phyloP scores from a whole-genome alignment of 1,139 yeast species.

The Groenewaldozyma auringiensis region DNA sequence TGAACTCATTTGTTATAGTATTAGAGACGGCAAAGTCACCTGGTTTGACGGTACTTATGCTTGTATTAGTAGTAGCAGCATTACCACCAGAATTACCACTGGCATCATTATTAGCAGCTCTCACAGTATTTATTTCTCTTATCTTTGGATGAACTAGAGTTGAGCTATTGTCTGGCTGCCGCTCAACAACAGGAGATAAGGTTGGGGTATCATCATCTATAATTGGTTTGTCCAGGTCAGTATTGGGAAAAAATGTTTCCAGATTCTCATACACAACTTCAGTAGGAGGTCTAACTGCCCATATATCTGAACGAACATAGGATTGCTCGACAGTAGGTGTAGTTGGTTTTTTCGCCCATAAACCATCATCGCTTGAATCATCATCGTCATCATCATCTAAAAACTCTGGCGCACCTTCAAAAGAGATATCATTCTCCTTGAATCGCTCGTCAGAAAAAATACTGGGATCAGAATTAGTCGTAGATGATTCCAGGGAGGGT shows the following conservation, averaged over 20 bases:
- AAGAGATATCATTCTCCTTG: slow-evolving; percentile 59
- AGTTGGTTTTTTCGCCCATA: slow-evolving; percentile 47
- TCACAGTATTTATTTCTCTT: slow-evolving; percentile 1
- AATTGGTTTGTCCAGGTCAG: slow-evolving; percentile 89
- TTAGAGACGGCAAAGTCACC: background rate
- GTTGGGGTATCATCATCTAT: slow-evolving; percentile 49
- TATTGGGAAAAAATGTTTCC: slow-evolving; percentile 85
- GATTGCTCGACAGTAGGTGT: slow-evolving; percentile 18
- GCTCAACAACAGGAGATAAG: slow-evolving; percentile 25
- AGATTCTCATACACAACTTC: slow-evolving; percentile 88
- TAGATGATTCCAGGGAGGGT: background rate
- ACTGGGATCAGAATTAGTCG: background rate
- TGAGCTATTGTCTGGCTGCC: slow-evolving; percentile 7
- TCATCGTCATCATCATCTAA: slow-evolving; percentile 38
- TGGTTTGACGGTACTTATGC: no score
- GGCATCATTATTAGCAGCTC: background rate
- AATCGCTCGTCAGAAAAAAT: slow-evolving; percentile 26
- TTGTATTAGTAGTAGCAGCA: slow-evolving; percentile 19
- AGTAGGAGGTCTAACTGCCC: slow-evolving; percentile 85
- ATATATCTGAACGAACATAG: slow-evolving; percentile 26
- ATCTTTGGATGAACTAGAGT: slow-evolving; percentile 5
- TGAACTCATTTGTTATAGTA: background rate
- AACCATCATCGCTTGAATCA: slow-evolving; percentile 42
- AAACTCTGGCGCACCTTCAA: slow-evolving; percentile 61
- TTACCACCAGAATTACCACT: slow-evolving; percentile 1